These are phyloP conservation scores for Boeremia exigua DNA, from an alignment of 2,329 filamentous ascomycete genomes.

Conservation along the genomic window DNA sequence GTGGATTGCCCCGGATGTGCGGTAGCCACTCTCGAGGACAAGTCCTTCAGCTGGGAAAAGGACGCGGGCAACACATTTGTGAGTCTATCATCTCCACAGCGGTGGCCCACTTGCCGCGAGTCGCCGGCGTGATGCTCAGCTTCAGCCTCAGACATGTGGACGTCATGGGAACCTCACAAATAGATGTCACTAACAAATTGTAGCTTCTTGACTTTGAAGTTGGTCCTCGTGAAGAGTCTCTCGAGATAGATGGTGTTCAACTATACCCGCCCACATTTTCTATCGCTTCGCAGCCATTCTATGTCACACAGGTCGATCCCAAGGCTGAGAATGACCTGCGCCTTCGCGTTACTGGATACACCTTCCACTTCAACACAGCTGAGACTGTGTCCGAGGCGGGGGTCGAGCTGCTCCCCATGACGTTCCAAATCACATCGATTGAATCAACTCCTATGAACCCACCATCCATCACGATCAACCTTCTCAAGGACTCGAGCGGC, in stretches of 20 bases:
- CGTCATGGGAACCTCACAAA: neutral
- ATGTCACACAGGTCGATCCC: slow-evolving; percentile 43
- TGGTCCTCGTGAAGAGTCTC: slow-evolving; percentile 36
- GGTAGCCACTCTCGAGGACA: slow-evolving; percentile 33
- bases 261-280: slow-evolving; percentile 48
- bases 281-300: slow-evolving; percentile 37
- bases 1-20: slow-evolving; percentile 46
- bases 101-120: slow-evolving; percentile 1
- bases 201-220: slow-evolving; percentile 48
- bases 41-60: slow-evolving; percentile 36
- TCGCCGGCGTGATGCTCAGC: neutral
- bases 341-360: slow-evolving; percentile 46
- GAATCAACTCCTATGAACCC: slow-evolving; percentile 40
- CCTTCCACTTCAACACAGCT: slow-evolving; percentile 43
- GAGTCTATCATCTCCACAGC: slow-evolving; percentile 19
- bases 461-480: slow-evolving; percentile 45
- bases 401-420: slow-evolving; percentile 49
- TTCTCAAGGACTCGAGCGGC: slow-evolving; percentile 46
- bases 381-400: slow-evolving; percentile 46
- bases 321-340: slow-evolving; percentile 33
- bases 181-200: slow-evolving; percentile 22
- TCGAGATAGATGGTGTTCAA: slow-evolving; percentile 45
- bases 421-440: slow-evolving; percentile 44
- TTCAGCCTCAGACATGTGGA: neutral
- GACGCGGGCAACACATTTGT: slow-evolving; percentile 45